phyloP scores from a whole-genome alignment of 371 early-diverging fungal genomes.

The Mucor plumbeus region DNA sequence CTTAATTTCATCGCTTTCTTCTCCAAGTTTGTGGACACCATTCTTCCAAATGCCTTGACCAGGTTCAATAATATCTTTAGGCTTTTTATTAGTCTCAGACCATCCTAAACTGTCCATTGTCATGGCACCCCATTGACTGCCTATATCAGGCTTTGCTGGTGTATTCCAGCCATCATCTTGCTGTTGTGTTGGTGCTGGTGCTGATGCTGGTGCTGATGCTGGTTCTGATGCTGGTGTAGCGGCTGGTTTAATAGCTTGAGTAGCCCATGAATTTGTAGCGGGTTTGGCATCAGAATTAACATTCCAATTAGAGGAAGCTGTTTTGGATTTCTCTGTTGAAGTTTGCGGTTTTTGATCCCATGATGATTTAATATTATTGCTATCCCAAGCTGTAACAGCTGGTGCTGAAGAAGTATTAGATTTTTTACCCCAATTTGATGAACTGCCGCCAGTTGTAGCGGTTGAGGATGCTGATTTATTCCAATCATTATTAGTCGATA shows the following conservation, averaged over 20 bases:
- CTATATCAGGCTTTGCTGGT: background rate
- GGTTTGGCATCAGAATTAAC: background rate
- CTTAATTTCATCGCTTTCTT: constrained; percentile 41
- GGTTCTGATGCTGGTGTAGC: background rate
- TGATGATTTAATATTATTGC: background rate
- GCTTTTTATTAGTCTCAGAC: constrained; percentile 12
- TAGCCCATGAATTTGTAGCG: background rate
- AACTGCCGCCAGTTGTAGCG: too few species aligned
- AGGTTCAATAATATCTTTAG: constrained; percentile 37
- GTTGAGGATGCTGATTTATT: too few species aligned
- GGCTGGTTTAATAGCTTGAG: background rate
- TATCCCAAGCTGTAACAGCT: background rate
- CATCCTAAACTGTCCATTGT: constrained; percentile 28
- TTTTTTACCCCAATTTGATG: too few species aligned
- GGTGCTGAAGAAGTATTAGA: background rate
- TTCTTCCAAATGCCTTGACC: constrained; percentile 72
- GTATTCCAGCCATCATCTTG: constrained; percentile 15
- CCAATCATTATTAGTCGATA: too few species aligned
- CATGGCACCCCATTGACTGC: constrained; percentile 25
- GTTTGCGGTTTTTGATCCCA: constrained; percentile 1
- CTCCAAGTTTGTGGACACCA: constrained; percentile 60
- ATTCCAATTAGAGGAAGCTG: background rate
- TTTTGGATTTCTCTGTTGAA: background rate
- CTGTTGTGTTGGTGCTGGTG: background rate
- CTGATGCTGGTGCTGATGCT: too few species aligned